A percentile compares a stretch with the other conserved stretches of the same genome.
These are phyloP conservation scores for Penicillium chermesinum DNA, from an alignment of 495 filamentous ascomycete genomes.

Conservation along the genomic window DNA sequence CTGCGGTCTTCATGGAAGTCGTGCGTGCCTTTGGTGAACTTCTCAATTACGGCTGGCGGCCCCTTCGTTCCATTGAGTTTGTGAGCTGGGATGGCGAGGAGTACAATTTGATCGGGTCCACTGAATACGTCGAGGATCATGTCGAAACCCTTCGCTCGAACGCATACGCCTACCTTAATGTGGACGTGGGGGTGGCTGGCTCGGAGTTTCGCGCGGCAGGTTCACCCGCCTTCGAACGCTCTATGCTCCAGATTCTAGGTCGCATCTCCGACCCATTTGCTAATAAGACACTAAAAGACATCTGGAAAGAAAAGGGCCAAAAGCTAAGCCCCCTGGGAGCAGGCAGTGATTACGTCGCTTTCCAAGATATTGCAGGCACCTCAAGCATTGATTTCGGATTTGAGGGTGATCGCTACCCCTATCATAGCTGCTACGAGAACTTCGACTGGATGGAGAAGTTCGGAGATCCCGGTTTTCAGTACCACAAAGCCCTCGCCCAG, in stretches of 20 bases:
- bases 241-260: conserved; percentile 65
- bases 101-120: conserved; percentile 92
- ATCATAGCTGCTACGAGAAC: conserved; percentile 83
- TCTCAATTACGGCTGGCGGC: conserved; percentile 71
- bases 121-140: conserved; percentile 82
- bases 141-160: conserved; percentile 52
- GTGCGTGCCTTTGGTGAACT: conserved; percentile 76
- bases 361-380: conserved; percentile 89
- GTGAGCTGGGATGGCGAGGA: conserved; percentile 91
- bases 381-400: conserved; percentile 88
- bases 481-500: conserved; percentile 75
- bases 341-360: conserved; percentile 86
- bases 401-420: conserved; percentile 60
- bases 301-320: conserved; percentile 66
- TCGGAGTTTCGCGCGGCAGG: conserved; percentile 67
- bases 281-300: conserved; percentile 66
- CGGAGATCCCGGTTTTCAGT: conserved; percentile 75
- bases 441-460: conserved; percentile 78
- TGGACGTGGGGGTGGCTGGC: conserved; percentile 80
- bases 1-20: conserved; percentile 85
- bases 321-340: conserved; percentile 63
- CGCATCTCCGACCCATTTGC: conserved; percentile 65
- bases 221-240: conserved; percentile 69
- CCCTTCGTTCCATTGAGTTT: conserved; percentile 89
- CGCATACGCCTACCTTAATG: conserved; percentile 82